Evolutionary conservation across 2,329 filamentous ascomycete genomes (phyloP).

Genomic region (Cordyceps cateniannulata): DNA sequence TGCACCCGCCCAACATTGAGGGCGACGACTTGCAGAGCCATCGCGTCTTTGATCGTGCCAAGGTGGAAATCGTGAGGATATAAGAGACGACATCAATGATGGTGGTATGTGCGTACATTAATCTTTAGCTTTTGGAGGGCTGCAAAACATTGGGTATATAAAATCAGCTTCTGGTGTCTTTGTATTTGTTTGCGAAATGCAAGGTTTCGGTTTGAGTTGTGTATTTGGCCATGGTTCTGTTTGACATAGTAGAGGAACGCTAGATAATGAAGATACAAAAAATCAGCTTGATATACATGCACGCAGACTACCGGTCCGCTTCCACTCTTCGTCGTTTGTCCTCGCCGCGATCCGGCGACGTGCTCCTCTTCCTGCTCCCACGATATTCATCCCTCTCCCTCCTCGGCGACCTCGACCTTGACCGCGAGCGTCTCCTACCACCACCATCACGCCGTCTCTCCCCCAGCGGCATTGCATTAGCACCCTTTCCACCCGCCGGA

Average conservation of each 20-base stretch:
- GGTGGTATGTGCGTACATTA: background rate
- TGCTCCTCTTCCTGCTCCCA: slow-evolving; percentile 50
- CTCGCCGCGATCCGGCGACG: slow-evolving; percentile 46
- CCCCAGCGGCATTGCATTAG: slow-evolving; percentile 65
- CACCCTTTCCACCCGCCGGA: slow-evolving; percentile 49
- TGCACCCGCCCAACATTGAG: slow-evolving; percentile 59
- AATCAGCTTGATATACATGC: background rate
- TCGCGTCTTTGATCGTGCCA: slow-evolving; percentile 71
- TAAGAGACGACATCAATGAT: slow-evolving; percentile 22
- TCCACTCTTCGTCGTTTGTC: slow-evolving; percentile 57
- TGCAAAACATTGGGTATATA: background rate
- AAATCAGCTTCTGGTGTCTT: background rate
- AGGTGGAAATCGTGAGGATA: slow-evolving; percentile 84
- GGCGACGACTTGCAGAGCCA: slow-evolving; percentile 63
- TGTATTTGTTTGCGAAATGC: background rate
- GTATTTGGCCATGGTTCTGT: background rate
- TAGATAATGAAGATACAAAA: background rate
- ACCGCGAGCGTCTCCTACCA: slow-evolving; percentile 22
- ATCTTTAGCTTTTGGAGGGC: background rate
- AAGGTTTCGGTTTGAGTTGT: background rate
- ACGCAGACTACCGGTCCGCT: slow-evolving; percentile 21
- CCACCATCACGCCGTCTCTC: slow-evolving; percentile 40
- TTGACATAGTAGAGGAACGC: background rate
- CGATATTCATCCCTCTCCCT: slow-evolving; percentile 38
- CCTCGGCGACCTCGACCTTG: slow-evolving; percentile 45